Base-by-base conservation (phyloP, 1,284 basidiomycete species). In the Mycosarcoma mackinlayi region DNA sequence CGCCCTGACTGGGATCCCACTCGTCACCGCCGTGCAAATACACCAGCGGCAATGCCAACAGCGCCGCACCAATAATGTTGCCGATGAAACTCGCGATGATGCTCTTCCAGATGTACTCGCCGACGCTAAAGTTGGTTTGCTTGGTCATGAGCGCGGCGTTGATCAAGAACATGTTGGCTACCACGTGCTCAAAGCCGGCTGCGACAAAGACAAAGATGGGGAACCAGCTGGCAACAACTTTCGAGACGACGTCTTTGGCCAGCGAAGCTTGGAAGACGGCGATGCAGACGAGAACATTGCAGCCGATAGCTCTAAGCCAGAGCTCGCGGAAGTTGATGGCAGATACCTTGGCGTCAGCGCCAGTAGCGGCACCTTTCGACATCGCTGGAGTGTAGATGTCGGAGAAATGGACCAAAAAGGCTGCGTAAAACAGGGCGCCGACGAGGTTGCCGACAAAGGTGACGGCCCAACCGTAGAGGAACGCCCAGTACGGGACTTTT, bases 221-320 rank as follows among this genome's bases (percentile, higher is more conserved):
- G 59, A 91, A 87, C 89, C 89, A 91, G 39, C 88, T 86, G 0
- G 88, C 87, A 55, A 89, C 83, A 38, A 91, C 86, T 87, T 92
- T 92, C 11, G 89, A 90, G 9, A 89, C 80, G 0, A 90, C 90
- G 9, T 92, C 90, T 48, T 83, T 87, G 8, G 90, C 88, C 16
- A 87, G 88, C n/a, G 88, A 85, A 0, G 89, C 88, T 89, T 91
- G 90, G 89, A 90, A 92, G 54, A 92, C 86, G 4, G 90, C 90
- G n/a, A 91, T 84, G 67, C 87, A 89, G 31, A 92, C 91, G 3
- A 91, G 85, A 88, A 89, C 90, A 73, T 92, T 92, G 73, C 90
- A 92, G 4, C 87, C 90, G 66, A 92, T 90, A 0, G 89, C 90
- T 19, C 90, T 86, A 18, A 91, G 82, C 83, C 91, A 89, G 44